Conservation (phyloP, 176 grass and related monocot genomes). For the Triticum timopheevii region DNA sequence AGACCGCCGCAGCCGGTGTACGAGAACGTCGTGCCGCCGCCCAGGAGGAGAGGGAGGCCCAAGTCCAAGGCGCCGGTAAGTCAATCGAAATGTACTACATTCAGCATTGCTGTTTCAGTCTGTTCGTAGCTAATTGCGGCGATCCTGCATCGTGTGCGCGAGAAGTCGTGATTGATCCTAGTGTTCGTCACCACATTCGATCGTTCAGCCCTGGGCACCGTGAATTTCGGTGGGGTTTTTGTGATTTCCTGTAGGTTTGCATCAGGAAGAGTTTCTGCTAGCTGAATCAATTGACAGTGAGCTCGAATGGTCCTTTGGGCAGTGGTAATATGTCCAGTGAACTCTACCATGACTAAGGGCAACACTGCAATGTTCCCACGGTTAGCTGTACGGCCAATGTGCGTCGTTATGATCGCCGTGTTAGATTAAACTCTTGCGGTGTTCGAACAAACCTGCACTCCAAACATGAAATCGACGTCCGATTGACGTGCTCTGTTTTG, state of each 20-base stretch:
- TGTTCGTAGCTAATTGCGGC: neutral
- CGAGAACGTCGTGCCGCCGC: neutral
- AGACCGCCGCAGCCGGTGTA: neutral
- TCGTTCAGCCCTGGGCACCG: neutral
- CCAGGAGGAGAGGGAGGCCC: neutral
- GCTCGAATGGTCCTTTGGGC: neutral
- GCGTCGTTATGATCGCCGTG: neutral
- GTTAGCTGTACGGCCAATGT: neutral
- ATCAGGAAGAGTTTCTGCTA: neutral
- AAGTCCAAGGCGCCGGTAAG: constrained; percentile 29
- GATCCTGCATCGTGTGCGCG: neutral
- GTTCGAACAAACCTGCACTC: neutral
- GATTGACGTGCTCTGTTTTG: neutral
- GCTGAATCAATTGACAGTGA: neutral
- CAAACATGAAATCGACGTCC: neutral
- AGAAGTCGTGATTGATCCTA: neutral
- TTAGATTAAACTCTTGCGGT: neutral
- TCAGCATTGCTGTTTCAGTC: neutral
- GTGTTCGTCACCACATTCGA: neutral
- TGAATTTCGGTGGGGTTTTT: neutral
- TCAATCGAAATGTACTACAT: neutral
- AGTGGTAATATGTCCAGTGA: neutral
- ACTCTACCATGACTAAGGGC: neutral
- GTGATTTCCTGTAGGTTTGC: neutral
- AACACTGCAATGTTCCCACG: neutral